Base-by-base conservation (phyloP, 2,329 filamentous ascomycete genomes). In the Cadophora malorum region DNA sequence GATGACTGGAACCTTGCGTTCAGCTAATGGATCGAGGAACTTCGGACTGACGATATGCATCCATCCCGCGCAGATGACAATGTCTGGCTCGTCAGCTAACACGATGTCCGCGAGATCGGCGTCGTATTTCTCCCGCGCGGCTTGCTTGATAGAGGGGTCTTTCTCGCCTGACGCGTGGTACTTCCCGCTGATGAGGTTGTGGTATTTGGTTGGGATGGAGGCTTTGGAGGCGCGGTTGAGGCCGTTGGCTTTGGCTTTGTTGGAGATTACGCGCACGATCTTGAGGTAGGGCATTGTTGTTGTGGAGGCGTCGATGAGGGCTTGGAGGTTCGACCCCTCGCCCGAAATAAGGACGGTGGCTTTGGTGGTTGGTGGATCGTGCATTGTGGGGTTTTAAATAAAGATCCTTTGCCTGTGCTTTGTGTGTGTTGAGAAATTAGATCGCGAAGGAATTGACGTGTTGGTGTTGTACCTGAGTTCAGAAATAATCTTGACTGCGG, bases 301-400 rank as follows among this genome's bases (percentile, higher is more conserved):
- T 28, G 79, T 74, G 38, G 79, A 78, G 33, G 82, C 78, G 64
- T 81, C 80, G 73, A 84, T 79, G 52, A 92, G 83, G 71, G 90
- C 88, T 83, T 92, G 90, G 1, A 93, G 84, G 75, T 93, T 93
- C 45, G 88, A 86, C 63, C 91, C 91, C 72, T 85, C 88, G 76
- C 90, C 88, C 55, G 88, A 90, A 74, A 90, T 89, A 60, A 90
- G 84, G 72, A 90, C 83, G 35, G 85, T 86, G 70, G 88, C 81
- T 71, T 73, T 77, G 7, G 76, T 78, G 12, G 33, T n/a, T 45
- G 72, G 74, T 45, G 63, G 68, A 45, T 74, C 67, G 45, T 70
- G 66, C 64, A 64, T 69, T 35, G 16, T 50, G 35, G 58, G 3
- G 3, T 16, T 25, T 25, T 4, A 3, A 10, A 38, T 38, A 7